A percentile compares a stretch with the other conserved stretches of the same genome.
These are phyloP conservation scores for Debaryomyces nepalensis DNA, from an alignment of 1,139 yeast genomes.

Conservation along the genomic window DNA sequence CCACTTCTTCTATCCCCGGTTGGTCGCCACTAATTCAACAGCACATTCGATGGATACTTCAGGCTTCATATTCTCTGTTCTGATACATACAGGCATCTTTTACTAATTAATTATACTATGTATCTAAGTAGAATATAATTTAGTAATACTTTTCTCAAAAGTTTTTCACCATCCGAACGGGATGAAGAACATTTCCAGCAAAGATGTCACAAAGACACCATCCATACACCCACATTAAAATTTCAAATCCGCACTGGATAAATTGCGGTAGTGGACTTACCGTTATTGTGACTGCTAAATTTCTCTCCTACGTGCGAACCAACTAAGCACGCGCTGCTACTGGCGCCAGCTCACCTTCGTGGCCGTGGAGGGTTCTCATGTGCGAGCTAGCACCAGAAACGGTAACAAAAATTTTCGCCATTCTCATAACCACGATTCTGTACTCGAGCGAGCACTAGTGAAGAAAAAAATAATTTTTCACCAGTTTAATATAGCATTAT, in stretches of 20 bases:
- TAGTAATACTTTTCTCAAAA: slow-evolving; percentile 11
- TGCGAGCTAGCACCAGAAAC: no score
- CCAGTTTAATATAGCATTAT: background rate
- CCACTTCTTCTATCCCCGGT: background rate
- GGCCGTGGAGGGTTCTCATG: no score
- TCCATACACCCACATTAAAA: slow-evolving; percentile 8
- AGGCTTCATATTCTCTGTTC: slow-evolving; percentile 2
- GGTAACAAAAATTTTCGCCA: slow-evolving; percentile 1
- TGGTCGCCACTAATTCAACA: background rate
- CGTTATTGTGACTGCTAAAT: slow-evolving; percentile 9
- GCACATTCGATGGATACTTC: slow-evolving; percentile 6
- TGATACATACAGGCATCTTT: slow-evolving; percentile 44
- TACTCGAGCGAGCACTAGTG: slow-evolving; percentile 1
- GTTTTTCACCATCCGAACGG: slow-evolving; percentile 12
- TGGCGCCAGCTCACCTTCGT: no score
- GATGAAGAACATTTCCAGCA: slow-evolving; percentile 4
- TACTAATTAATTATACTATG: slow-evolving; percentile 18
- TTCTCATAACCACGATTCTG: slow-evolving; percentile 2
- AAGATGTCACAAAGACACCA: slow-evolving; percentile 11
- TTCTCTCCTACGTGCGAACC: no score
- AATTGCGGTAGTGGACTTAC: slow-evolving; percentile 1
- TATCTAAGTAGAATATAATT: slow-evolving; percentile 1
- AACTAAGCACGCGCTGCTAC: no score
- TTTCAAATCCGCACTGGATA: background rate
- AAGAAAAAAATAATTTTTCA: slow-evolving; percentile 10